phyloP scores from a whole-genome alignment of 495 filamentous ascomycete species.

The Xylaria scruposa region DNA sequence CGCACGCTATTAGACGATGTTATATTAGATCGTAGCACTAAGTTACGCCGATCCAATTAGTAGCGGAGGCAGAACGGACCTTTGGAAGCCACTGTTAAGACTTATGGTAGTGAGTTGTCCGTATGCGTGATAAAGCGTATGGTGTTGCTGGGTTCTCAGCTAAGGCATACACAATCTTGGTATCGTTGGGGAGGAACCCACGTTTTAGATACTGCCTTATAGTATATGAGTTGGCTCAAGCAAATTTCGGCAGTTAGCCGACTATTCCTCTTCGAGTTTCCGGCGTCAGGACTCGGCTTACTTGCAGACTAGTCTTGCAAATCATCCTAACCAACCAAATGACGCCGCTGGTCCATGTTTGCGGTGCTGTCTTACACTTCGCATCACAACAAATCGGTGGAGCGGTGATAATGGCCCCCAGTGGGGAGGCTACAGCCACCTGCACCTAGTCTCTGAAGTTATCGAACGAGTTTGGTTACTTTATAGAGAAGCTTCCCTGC shows the following conservation, averaged over 20 bases:
- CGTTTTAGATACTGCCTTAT: neutral
- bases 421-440: constrained; percentile 23
- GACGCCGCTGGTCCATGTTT: neutral
- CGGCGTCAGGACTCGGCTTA: constrained; percentile 5
- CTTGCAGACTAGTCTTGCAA: neutral
- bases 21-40: neutral
- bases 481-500: constrained; percentile 8
- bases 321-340: constrained; percentile 9
- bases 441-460: constrained; percentile 4
- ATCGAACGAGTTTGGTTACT: neutral
- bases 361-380: constrained; percentile 7
- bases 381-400: constrained; percentile 11
- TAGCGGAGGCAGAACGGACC: neutral
- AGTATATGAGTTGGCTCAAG: neutral
- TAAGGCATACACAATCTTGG: constrained; percentile 1
- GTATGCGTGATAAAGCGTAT: neutral
- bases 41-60: neutral
- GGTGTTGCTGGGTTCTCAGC: neutral
- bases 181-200: neutral
- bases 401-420: neutral
- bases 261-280: constrained; percentile 8
- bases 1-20: neutral
- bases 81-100: neutral
- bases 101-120: neutral
- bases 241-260: constrained; percentile 8